These are phyloP conservation scores for Xylaria digitata DNA, from an alignment of 2,329 filamentous ascomycete species.

Conservation along the genomic window DNA sequence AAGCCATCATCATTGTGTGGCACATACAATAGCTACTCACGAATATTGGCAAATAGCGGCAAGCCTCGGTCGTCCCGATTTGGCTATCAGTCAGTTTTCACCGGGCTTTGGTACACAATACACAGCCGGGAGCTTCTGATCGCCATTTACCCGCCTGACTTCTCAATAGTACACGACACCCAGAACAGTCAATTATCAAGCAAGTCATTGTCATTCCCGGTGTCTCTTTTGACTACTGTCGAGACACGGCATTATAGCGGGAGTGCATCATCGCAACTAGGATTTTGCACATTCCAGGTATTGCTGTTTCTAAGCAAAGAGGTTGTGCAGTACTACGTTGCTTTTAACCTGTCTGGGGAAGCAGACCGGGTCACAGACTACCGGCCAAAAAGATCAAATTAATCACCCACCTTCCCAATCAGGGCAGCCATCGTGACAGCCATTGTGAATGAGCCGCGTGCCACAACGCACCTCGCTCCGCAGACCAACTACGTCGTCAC, in stretches of 20 bases:
- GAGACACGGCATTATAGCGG: slow-evolving; percentile 19
- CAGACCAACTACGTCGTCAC: slow-evolving; percentile 19
- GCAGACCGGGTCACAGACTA: slow-evolving; percentile 46
- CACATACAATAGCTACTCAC: slow-evolving; percentile 5
- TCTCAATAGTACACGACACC: slow-evolving; percentile 23
- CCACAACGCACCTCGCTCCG: slow-evolving; percentile 32
- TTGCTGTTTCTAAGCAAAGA: slow-evolving; percentile 33
- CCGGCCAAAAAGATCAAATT: slow-evolving; percentile 39
- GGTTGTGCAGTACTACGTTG: slow-evolving; percentile 43
- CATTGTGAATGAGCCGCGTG: slow-evolving; percentile 42
- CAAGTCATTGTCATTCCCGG: slow-evolving; percentile 6
- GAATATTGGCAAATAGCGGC: slow-evolving; percentile 26
- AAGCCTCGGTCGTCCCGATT: slow-evolving; percentile 32
- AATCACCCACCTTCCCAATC: slow-evolving; percentile 49
- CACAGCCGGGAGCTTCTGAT: slow-evolving; percentile 36
- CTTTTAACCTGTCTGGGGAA: slow-evolving; percentile 36
- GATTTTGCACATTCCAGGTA: slow-evolving; percentile 22
- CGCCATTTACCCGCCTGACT: slow-evolving; percentile 39
- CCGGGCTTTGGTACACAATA: slow-evolving; percentile 33
- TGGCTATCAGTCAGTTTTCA: slow-evolving; percentile 28
- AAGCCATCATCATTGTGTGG: slow-evolving; percentile 35
- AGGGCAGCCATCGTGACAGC: slow-evolving; percentile 46
- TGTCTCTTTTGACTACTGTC: not conserved
- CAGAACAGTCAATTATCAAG: slow-evolving; percentile 14
- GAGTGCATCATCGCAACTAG: slow-evolving; percentile 31